Conservation (phyloP, 306 rosid species). For the Pyrus communis region DNA sequence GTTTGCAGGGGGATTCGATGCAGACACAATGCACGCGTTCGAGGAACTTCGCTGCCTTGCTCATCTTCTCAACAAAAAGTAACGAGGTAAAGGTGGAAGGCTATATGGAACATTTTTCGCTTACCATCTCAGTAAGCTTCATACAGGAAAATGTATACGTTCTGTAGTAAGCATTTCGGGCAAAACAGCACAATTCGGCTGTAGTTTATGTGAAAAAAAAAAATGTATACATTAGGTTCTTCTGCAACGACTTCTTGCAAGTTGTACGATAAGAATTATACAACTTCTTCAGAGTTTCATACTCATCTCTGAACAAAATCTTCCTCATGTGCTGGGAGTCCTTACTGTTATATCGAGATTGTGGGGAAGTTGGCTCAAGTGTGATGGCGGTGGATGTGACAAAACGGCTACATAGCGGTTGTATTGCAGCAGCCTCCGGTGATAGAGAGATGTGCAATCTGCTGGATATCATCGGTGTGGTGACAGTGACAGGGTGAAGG, state of each 20-base stretch:
- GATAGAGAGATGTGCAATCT: no score
- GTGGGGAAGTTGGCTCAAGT: not conserved
- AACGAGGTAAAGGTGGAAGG: not conserved
- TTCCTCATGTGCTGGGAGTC: no score
- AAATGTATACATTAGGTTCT: not conserved
- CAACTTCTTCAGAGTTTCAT: not conserved
- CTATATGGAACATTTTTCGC: conserved; percentile 1
- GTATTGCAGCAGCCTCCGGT: not conserved
- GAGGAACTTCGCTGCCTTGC: conserved; percentile 94
- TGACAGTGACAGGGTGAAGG: not conserved
- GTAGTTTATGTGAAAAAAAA: not conserved
- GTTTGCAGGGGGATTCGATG: conserved; percentile 99
- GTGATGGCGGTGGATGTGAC: not conserved
- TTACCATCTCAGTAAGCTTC: conserved; percentile 41
- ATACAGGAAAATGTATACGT: not conserved
- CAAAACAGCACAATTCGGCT: not conserved
- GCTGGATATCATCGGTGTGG: not conserved
- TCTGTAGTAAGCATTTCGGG: not conserved
- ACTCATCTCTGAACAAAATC: not conserved
- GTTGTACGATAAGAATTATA: not conserved
- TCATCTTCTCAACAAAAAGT: conserved; percentile 73
- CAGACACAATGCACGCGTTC: conserved; percentile 93
- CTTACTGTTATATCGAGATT: not conserved
- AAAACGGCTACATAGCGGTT: not conserved
- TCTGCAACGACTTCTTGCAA: not conserved